Evolutionary conservation across 192 early-diverging fungal species (phyloP).

Genomic region (Paraglomus brasilianum): DNA sequence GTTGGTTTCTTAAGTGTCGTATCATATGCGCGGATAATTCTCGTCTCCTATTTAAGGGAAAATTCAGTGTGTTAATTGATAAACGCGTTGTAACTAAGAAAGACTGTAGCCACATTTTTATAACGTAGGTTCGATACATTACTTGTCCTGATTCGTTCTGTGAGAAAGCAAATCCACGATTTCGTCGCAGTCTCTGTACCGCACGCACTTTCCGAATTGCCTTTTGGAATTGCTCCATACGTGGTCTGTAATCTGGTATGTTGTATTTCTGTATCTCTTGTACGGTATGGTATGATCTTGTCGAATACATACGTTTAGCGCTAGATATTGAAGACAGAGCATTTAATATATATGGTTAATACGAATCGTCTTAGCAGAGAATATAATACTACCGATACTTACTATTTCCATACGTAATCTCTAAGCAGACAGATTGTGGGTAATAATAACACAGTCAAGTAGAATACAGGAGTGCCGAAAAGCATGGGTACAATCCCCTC

Average conservation of each 20-base stretch:
- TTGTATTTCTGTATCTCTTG: slow-evolving; percentile 99
- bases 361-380: background rate
- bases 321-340: slow-evolving; percentile 40
- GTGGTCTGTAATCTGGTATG: slow-evolving; percentile 95
- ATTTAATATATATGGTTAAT: background rate
- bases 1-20: too few relatives aligned
- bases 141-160: slow-evolving; percentile 96
- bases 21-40: too few relatives aligned
- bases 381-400: slow-evolving; percentile 48
- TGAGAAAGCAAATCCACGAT: slow-evolving; percentile 95
- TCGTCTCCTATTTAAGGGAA: too few relatives aligned
- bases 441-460: slow-evolving; percentile 84
- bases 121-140: too few relatives aligned
- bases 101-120: too few relatives aligned
- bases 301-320: slow-evolving; percentile 70
- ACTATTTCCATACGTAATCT: slow-evolving; percentile 96
- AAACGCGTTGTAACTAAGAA: too few relatives aligned
- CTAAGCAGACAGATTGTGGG: slow-evolving; percentile 81
- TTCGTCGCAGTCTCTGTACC: slow-evolving; percentile 89
- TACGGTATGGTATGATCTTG: slow-evolving; percentile 90
- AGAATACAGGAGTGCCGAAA: slow-evolving; percentile 74
- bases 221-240: slow-evolving; percentile 98
- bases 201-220: slow-evolving; percentile 96
- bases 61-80: too few relatives aligned
- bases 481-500: slow-evolving; percentile 65